A percentile compares a stretch with the other conserved stretches of the same genome.
Evolutionary conservation across 352 stramenopile species (phyloP).

Genomic region (Thalassiosira oceanica): DNA sequence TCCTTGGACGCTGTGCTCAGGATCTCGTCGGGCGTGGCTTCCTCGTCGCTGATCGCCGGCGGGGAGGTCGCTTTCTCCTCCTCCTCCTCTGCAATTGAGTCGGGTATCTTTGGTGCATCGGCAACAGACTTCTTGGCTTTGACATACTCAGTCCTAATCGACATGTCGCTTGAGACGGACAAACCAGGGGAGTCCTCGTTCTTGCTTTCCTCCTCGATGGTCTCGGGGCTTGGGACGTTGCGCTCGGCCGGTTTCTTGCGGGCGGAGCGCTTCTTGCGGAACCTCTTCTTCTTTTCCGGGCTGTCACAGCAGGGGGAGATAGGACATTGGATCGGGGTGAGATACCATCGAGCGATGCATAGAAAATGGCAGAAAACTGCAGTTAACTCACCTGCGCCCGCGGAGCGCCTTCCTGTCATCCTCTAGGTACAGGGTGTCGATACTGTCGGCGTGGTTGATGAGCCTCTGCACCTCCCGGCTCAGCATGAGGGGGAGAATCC

Average conservation of each 20-base stretch:
- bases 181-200: neutral
- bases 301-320: too few relatives aligned
- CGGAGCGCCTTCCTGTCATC: too few relatives aligned
- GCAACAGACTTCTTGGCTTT: too few relatives aligned
- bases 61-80: constrained; percentile 6
- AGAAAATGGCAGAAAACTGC: too few relatives aligned
- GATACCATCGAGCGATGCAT: too few relatives aligned
- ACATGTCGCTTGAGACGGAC: neutral
- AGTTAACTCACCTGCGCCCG: too few relatives aligned
- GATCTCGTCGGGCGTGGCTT: constrained; percentile 10
- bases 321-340: too few relatives aligned
- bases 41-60: constrained; percentile 2
- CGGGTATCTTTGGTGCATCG: too few relatives aligned
- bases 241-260: too few relatives aligned
- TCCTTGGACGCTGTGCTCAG: constrained; percentile 11
- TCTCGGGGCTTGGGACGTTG: constrained; percentile 9
- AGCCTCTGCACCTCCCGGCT: constrained; percentile 43
- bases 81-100: constrained; percentile 8
- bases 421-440: constrained; percentile 44
- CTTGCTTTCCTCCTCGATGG: constrained; percentile 20
- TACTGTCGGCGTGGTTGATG: constrained; percentile 34
- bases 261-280: neutral
- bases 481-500: constrained; percentile 46
- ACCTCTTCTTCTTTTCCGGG: constrained; percentile 39
- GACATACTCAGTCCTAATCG: too few relatives aligned